Evolutionary conservation across 2,329 filamentous ascomycete genomes (phyloP).

Genomic region (Ascosphaera pollenicola): DNA sequence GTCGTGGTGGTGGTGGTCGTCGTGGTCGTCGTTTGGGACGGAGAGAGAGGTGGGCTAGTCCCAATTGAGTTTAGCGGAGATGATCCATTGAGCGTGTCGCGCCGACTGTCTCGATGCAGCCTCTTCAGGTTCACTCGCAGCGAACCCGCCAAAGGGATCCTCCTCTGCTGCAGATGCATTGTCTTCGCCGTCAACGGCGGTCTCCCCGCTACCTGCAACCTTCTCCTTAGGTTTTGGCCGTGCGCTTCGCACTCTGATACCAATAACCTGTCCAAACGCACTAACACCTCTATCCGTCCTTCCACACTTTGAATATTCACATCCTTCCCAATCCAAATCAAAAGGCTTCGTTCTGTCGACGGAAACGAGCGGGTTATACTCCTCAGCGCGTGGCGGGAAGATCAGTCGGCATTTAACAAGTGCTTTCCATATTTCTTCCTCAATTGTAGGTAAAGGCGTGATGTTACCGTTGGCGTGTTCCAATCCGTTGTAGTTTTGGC

Average conservation of each 20-base stretch:
- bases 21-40: too few species aligned
- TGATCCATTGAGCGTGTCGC: too few species aligned
- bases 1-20: too few species aligned
- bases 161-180: slow-evolving; percentile 4
- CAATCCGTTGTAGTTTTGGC: slow-evolving; percentile 77
- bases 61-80: too few species aligned
- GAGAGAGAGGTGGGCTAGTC: too few species aligned
- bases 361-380: slow-evolving; percentile 11
- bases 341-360: too few species aligned
- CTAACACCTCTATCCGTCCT: slow-evolving; percentile 85
- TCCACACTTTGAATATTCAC: slow-evolving; percentile 87
- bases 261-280: slow-evolving; percentile 90
- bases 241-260: slow-evolving; percentile 60
- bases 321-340: slow-evolving; percentile 54
- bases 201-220: slow-evolving; percentile 6
- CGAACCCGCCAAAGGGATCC: slow-evolving; percentile 6
- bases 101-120: too few species aligned
- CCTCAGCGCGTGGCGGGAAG: slow-evolving; percentile 36
- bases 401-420: slow-evolving; percentile 65
- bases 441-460: slow-evolving; percentile 56
- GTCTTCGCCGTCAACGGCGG: slow-evolving; percentile 7
- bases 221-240: slow-evolving; percentile 29
- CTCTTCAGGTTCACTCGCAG: slow-evolving; percentile 4
- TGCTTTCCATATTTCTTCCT: slow-evolving; percentile 86
- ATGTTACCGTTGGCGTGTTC: slow-evolving; percentile 57